Evolutionary conservation across 352 stramenopile genomes (phyloP), one percentile per base, ranked within the genome.

Genomic region (Globisporangium irregulare): DNA sequence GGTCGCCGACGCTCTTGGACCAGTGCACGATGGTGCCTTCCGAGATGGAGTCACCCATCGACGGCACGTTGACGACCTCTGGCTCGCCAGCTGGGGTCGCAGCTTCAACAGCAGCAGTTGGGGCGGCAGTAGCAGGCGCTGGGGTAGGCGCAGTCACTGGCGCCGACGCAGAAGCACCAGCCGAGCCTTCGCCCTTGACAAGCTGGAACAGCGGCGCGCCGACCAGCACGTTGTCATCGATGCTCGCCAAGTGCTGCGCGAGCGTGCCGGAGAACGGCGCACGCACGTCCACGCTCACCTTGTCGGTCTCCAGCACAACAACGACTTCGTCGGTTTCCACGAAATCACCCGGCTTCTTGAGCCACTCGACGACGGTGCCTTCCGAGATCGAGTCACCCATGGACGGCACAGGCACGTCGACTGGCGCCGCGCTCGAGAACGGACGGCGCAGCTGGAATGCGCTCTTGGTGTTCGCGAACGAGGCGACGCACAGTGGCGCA

Each of bases 251-350:
- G 87, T 97, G 85, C 80, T 98, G 86, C 76, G 98, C 92, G 36
- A 99, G 71, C 15, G 90, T 81, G 36, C 98, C 98, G 6, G 86
- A 82, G 67, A 98, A 92, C 5, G 93, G 87, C 48, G 97, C 92
- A 24, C 96, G 86, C 32, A 98, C 91, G 64, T 98, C 92, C 12
- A 98, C 89, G 58, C 82, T 96, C 43, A 93, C 96, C 86, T 99
- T 99, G 79, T 99, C 98, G 6, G 97, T 99, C 86, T 99, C 98
- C 10, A 99, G 75, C 6, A 99, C 91, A 18, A 98, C 90, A 15
- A 99, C 93, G 34, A 99, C 97, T 55, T 99, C 97, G 78, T 99
- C 97, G 4, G 81, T 84, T 32, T 96, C 79, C 34, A 99, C 92
- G 38, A 88, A 96, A 65, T 99, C 97, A 53, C 98, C 98, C 2